Percentiles rank a stretch among this genome's conserved stretches.
Conservation (phyloP, 305 asterid genomes). For the Salvia sclarea region DNA sequence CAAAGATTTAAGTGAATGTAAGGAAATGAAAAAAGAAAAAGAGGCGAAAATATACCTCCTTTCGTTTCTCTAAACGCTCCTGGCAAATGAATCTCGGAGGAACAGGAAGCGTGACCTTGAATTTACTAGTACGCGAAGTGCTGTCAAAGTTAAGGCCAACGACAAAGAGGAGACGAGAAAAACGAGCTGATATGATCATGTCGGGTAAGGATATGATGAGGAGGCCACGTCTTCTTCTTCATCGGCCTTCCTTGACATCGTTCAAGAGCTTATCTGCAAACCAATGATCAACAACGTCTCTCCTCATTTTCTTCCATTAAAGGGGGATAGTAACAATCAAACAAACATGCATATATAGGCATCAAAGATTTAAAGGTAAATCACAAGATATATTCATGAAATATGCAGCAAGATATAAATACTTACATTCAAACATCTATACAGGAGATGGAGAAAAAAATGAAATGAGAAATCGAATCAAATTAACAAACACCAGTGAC, state of each 20-base stretch:
- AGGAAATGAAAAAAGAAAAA: too few species aligned
- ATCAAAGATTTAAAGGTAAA: not conserved
- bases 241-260: constrained; percentile 39
- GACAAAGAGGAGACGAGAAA: not conserved
- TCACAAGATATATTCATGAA: not conserved
- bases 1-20: not conserved
- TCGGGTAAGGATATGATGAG: constrained; percentile 68
- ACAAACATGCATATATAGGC: not conserved
- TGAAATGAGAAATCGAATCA: not conserved
- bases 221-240: constrained; percentile 78
- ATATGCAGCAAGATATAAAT: too few species aligned
- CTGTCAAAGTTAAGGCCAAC: constrained; percentile 50
- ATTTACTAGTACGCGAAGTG: constrained; percentile 53
- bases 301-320: too few species aligned
- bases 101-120: constrained; percentile 71
- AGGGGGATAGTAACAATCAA: too few species aligned
- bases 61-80: constrained; percentile 74
- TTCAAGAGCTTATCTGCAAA: constrained; percentile 49
- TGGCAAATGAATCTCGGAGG: constrained; percentile 63
- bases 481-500: not conserved
- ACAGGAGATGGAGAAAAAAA: not conserved
- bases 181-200: not conserved
- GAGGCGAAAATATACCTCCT: constrained; percentile 68
- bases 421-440: not conserved
- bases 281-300: constrained; percentile 4